A percentile compares a stretch with the other conserved stretches of the same genome.
Conservation (phyloP, 208 protist genomes). For the Acanthamoeba royreba region DNA sequence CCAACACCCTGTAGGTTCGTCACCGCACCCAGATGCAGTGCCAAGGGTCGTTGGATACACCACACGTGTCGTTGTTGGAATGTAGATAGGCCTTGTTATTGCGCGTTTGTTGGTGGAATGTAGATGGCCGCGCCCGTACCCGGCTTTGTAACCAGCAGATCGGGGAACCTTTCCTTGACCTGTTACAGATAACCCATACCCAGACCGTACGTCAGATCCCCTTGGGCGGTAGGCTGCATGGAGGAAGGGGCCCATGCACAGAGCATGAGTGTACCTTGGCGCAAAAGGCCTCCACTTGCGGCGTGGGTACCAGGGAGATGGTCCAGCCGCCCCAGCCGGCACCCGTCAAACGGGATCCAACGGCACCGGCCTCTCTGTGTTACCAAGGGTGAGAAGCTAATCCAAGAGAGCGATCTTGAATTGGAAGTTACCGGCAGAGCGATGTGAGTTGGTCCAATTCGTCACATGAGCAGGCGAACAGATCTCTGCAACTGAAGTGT, state of each 20-base stretch:
- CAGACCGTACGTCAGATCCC: not conserved
- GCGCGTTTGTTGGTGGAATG: not conserved
- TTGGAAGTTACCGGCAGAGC: slow-evolving; percentile 32
- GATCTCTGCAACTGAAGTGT: slow-evolving; percentile 57
- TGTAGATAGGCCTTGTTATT: not conserved
- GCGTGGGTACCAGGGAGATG: slow-evolving; percentile 10
- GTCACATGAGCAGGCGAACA: slow-evolving; percentile 58
- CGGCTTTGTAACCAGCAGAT: not conserved
- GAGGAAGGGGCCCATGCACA: too few relatives aligned
- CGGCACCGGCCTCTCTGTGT: slow-evolving; percentile 17
- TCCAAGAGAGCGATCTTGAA: not conserved
- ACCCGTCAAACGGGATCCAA: slow-evolving; percentile 63
- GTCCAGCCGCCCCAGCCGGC: slow-evolving; percentile 69
- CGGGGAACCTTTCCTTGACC: not conserved
- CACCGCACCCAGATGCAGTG: too few relatives aligned
- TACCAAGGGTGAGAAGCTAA: too few relatives aligned
- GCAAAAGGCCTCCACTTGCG: not conserved
- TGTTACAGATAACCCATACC: not conserved
- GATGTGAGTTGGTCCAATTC: slow-evolving; percentile 60
- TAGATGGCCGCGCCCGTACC: not conserved
- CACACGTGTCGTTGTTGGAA: not conserved
- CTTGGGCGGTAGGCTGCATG: not conserved
- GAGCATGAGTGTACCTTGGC: not conserved
- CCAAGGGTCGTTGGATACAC: not conserved
- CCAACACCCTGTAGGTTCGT: too few relatives aligned